These are phyloP conservation scores for Penicillium coffeae DNA, from an alignment of 495 filamentous ascomycete genomes.

Conservation along the genomic window DNA sequence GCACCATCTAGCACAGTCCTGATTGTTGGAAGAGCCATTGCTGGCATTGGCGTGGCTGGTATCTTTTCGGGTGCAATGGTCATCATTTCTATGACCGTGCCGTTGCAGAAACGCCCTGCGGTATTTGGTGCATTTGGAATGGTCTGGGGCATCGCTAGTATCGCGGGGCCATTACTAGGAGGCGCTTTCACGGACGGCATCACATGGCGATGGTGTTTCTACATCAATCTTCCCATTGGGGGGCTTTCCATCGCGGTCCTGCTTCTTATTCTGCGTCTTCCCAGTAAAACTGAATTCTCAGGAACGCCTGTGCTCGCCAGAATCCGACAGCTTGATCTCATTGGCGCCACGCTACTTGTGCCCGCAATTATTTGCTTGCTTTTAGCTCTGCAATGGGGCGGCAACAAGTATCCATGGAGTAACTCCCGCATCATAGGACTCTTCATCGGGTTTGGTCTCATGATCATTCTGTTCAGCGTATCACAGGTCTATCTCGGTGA, in stretches of 20 bases:
- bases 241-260: conserved; percentile 52
- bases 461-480: conserved; percentile 23
- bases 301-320: conserved; percentile 14
- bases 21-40: conserved; percentile 72
- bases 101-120: conserved; percentile 59
- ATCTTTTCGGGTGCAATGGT: conserved; percentile 71
- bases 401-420: not conserved
- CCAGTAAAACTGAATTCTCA: conserved; percentile 14
- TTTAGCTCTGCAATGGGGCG: conserved; percentile 57
- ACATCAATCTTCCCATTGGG: conserved; percentile 68
- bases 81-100: conserved; percentile 60
- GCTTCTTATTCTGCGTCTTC: conserved; percentile 46
- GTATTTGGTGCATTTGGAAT: conserved; percentile 65
- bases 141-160: conserved; percentile 67
- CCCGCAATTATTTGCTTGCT: conserved; percentile 53
- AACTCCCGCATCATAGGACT: conserved; percentile 35
- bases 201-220: too few relatives aligned
- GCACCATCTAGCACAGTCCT: conserved; percentile 64
- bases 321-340: conserved; percentile 32
- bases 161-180: conserved; percentile 63
- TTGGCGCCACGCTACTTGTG: conserved; percentile 52
- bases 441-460: conserved; percentile 35
- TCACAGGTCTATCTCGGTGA: conserved; percentile 34
- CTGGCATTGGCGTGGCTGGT: conserved; percentile 64
- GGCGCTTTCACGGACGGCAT: conserved; percentile 66